Percentiles rank a stretch among this genome's conserved stretches.
These are phyloP conservation scores for Mortierella sp. DNA, from an alignment of 371 early-diverging fungal genomes.

Conservation along the genomic window DNA sequence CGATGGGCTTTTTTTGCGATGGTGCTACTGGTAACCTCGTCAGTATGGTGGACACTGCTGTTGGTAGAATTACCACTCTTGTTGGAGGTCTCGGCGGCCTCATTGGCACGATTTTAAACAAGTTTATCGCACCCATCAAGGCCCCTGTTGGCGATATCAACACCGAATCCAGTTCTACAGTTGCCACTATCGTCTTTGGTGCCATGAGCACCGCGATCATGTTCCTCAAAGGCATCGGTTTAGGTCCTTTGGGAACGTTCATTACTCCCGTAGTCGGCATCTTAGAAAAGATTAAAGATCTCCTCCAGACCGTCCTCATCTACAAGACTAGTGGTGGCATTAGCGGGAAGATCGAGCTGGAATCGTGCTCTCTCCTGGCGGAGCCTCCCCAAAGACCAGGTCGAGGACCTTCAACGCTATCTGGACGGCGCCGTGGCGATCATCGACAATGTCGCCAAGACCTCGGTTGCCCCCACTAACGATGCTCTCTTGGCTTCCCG, in stretches of 20 bases:
- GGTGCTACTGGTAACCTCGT: not conserved
- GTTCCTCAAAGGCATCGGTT: not conserved
- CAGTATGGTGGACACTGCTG: not conserved
- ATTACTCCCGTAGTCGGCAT: not conserved
- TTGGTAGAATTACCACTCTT: too few species aligned
- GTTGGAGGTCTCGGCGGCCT: too few species aligned
- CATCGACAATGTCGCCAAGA: conserved; percentile 31
- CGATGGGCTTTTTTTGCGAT: not conserved
- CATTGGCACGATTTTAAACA: not conserved
- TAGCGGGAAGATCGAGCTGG: not conserved
- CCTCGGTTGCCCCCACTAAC: conserved; percentile 34
- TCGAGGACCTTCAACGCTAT: conserved; percentile 24
- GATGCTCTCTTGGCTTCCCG: conserved; percentile 23
- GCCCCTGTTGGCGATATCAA: not conserved
- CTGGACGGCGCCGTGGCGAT: conserved; percentile 19
- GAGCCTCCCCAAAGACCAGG: conserved; percentile 18
- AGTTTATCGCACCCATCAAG: not conserved
- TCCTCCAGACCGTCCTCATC: not conserved
- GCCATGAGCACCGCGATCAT: not conserved
- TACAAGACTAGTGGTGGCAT: not conserved
- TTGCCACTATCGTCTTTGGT: not conserved
- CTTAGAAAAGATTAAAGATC: not conserved
- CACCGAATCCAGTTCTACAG: not conserved
- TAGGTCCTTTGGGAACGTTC: not conserved
- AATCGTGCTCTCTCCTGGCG: conserved; percentile 19